Percentiles rank a stretch among this genome's conserved stretches.
phyloP scores from a whole-genome alignment of 176 grass and related monocot species.

The Urochloa ruziziensis region DNA sequence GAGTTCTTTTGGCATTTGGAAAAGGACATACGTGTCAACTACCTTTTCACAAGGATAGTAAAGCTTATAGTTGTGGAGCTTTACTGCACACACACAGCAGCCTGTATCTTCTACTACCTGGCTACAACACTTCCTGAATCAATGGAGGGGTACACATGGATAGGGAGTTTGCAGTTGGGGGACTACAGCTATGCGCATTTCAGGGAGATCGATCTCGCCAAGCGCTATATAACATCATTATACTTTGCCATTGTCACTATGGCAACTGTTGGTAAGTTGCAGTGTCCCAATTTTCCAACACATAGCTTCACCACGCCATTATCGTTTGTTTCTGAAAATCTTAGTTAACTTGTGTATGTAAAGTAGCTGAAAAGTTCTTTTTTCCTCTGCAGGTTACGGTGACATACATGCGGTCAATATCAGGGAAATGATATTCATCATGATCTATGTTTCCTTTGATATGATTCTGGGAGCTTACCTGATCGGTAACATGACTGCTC shows the following conservation, averaged over 20 bases:
- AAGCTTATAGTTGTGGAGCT: slow-evolving; percentile 96
- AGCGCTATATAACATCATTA: slow-evolving; percentile 80
- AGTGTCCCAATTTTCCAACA: background rate
- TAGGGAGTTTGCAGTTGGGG: slow-evolving; percentile 83
- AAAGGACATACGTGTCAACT: slow-evolving; percentile 96
- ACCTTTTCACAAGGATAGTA: slow-evolving; percentile 95
- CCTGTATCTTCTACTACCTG: slow-evolving; percentile 96
- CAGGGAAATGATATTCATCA: slow-evolving; percentile 99
- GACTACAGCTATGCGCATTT: slow-evolving; percentile 73
- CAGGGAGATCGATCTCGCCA: slow-evolving; percentile 81
- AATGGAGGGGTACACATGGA: slow-evolving; percentile 91
- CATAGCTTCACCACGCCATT: background rate
- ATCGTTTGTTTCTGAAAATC: background rate
- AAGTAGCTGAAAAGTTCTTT: slow-evolving; percentile 11
- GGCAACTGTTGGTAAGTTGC: slow-evolving; percentile 85
- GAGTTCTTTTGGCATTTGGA: slow-evolving; percentile 75
- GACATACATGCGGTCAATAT: slow-evolving; percentile 93
- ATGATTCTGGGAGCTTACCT: slow-evolving; percentile 99
- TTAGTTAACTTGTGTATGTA: background rate
- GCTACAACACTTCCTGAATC: slow-evolving; percentile 86
- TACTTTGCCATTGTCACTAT: slow-evolving; percentile 98
- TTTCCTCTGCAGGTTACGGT: slow-evolving; percentile 71
- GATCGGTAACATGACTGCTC: slow-evolving; percentile 95
- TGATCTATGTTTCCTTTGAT: slow-evolving; percentile 99
- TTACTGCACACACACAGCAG: slow-evolving; percentile 92